Evolutionary conservation across 2,329 filamentous ascomycete genomes (phyloP), one percentile per base, ranked within the genome.

Genomic region (Sporothrix euskadiensis): DNA sequence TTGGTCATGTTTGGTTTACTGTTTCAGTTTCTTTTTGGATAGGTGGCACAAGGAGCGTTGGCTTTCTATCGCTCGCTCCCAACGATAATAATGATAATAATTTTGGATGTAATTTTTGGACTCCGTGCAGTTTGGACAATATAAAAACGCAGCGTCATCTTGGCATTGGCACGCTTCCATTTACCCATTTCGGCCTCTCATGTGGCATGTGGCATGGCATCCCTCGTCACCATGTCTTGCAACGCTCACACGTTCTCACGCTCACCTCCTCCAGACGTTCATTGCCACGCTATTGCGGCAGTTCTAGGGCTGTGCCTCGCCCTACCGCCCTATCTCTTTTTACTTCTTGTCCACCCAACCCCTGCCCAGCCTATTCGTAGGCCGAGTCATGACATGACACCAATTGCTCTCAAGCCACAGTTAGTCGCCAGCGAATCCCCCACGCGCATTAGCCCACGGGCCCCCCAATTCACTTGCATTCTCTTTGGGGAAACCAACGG

Each of bases 361-460:
- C 57, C 41, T 32, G 57, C 57, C 57, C 35, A 63, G 59, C 35
- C 59, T 66, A 41, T 47, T 12, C 16, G 12, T 7, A 44, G n/a
- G 22, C 39, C 61, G 61, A 66, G 61, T 47, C 61, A 66, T 66
- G 35, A 65, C 32, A 12, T 66, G 35, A 65, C 32, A 12, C 59
- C 35, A 44, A 32, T 47, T 66, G 61, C 41, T 47, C 8, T 47
- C 47, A 57, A 57, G 68, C 68, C 52, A 52, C 71, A 56, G 59
- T 47, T 22, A 30, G 35, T 54, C 47, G 26, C 44, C 70, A 65
- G 57, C 71, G 71, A 72, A 68, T 68, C 71, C 49, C 61, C 61
- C 71, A 68, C 49, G 22, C 32, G 61, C 35, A 35, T 59, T 47
- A 14, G 19, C 61, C 71, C 71, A 72, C 71, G 71, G 19, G 32